Base-by-base conservation (phyloP, 345 rosid species). In the Eucalyptus marginata region DNA sequence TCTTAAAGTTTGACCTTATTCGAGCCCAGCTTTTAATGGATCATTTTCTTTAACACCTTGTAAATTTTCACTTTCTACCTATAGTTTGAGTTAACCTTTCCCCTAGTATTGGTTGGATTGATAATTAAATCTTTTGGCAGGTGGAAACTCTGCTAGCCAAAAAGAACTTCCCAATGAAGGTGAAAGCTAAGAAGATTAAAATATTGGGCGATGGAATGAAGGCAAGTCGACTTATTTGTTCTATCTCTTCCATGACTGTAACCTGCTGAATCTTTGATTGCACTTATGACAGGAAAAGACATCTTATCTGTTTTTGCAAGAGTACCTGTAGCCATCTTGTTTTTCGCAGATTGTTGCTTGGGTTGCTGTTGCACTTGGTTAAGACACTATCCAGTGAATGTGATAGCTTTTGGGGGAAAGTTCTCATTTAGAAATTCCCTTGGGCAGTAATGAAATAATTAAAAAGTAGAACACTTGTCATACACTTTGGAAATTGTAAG, bases 181-280 rank as follows among this genome's bases (percentile, higher is more conserved):
- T 90, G 89, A 96, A 97, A 89, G 90, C 93, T 71, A 89, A 89
- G 81, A 96, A 95, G 89, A 95, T 97, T 86, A 96, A 96, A 95
- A 96, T 97, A 93, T 88, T 95, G 93, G 96, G 92, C 49, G 99
- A 96, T 40, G 96, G 94, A 90, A 91, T 93, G 24, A 95, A 95
- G 97, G 98, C 92, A 94, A 92, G 93, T 91, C 54, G 17, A 27
- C 89, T 40, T n/a, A 79, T 86, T 66, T 10, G 47, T 86, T 17
- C 86, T 71, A 5, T 51, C 13, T 87, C 62, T 71, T 76, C 86
- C 40, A 27, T 49, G 64, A 71, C 36, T 68, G 31, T 49, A 71
- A 54, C 87, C 59, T 46, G 11, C 15, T 40, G 84, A 76, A 11
- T 40, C 29, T 76, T 76, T 76, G 84, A 76, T 36, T 76, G 84